These are phyloP conservation scores for Calonectria naviculata DNA, from an alignment of 2,329 filamentous ascomycete species.

Conservation along the genomic window DNA sequence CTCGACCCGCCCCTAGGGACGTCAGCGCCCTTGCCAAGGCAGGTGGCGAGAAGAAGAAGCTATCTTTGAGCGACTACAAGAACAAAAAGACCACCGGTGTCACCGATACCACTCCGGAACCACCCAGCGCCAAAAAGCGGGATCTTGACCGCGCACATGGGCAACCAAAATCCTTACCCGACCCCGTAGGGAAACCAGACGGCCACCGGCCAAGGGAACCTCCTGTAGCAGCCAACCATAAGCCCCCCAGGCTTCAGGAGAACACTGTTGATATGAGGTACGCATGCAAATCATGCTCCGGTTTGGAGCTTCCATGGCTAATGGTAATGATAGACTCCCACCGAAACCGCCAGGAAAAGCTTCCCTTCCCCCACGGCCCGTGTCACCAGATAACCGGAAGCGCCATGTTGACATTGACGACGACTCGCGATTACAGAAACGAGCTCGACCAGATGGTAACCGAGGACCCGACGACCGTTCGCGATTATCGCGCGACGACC, in stretches of 20 bases:
- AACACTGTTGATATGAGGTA: conserved; percentile 46
- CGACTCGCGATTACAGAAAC: conserved; percentile 57
- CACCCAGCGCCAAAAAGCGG: conserved; percentile 44
- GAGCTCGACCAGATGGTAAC: conserved; percentile 53
- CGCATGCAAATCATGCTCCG: background rate
- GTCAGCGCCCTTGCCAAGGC: conserved; percentile 53
- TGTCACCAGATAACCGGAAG: conserved; percentile 60
- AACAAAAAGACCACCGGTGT: conserved; percentile 59
- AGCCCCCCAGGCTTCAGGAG: conserved; percentile 44
- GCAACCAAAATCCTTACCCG: conserved; percentile 32
- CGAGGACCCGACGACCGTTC: conserved; percentile 46
- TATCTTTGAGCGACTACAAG: conserved; percentile 70
- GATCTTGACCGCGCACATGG: conserved; percentile 45
- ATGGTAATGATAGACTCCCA: conserved; percentile 43
- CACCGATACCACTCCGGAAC: conserved; percentile 51
- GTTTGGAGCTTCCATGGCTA: conserved; percentile 20
- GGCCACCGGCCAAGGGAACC: conserved; percentile 35
- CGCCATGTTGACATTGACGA: conserved; percentile 58
- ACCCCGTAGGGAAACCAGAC: conserved; percentile 38
- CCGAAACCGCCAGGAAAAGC: conserved; percentile 48
- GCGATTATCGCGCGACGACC: conserved; percentile 47
- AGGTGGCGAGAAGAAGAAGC: conserved; percentile 63
- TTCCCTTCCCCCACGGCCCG: conserved; percentile 48
- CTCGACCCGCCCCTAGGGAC: conserved; percentile 50
- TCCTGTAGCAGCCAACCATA: conserved; percentile 40